phyloP scores from a whole-genome alignment of 768 basidiomycete genomes.

The Pleurotus citrinopileatus region DNA sequence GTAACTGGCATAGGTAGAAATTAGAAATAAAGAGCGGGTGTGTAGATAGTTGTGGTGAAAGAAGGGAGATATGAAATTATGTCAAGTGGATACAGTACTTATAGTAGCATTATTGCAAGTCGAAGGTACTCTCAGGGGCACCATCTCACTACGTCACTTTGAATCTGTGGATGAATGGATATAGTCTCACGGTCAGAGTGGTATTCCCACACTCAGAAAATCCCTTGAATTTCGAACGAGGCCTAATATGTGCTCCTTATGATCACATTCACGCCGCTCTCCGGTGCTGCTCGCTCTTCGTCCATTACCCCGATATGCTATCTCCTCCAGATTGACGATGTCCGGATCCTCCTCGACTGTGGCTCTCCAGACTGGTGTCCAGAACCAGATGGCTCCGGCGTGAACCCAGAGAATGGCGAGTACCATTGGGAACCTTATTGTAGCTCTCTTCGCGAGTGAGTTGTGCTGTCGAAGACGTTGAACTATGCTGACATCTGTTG shows the following conservation, averaged over 20 bases:
- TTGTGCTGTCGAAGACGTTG: constrained; percentile 11
- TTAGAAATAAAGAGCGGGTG: neutral
- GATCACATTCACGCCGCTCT: constrained; percentile 94
- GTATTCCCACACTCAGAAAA: neutral
- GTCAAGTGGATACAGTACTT: too few species aligned
- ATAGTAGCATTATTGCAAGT: too few species aligned
- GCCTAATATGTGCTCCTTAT: constrained; percentile 36
- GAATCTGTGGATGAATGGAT: too few species aligned
- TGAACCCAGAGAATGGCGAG: constrained; percentile 18
- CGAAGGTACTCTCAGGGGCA: too few species aligned
- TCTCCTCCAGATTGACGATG: constrained; percentile 91
- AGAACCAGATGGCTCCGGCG: constrained; percentile 36
- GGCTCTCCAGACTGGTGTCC: constrained; percentile 87
- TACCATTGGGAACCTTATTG: constrained; percentile 67
- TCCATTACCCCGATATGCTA: constrained; percentile 71
- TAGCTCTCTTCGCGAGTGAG: constrained; percentile 63
- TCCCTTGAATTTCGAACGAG: neutral
- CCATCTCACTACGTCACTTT: too few species aligned
- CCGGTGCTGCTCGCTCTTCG: constrained; percentile 74
- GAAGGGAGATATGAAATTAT: neutral
- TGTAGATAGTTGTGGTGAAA: neutral
- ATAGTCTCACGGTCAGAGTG: neutral
- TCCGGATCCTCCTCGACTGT: constrained; percentile 90
- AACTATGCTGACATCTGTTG: constrained; percentile 1
- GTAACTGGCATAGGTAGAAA: constrained; percentile 44